These are phyloP conservation scores for Cantharellus cinnabarinus DNA, from an alignment of 768 basidiomycete species.

Conservation along the genomic window DNA sequence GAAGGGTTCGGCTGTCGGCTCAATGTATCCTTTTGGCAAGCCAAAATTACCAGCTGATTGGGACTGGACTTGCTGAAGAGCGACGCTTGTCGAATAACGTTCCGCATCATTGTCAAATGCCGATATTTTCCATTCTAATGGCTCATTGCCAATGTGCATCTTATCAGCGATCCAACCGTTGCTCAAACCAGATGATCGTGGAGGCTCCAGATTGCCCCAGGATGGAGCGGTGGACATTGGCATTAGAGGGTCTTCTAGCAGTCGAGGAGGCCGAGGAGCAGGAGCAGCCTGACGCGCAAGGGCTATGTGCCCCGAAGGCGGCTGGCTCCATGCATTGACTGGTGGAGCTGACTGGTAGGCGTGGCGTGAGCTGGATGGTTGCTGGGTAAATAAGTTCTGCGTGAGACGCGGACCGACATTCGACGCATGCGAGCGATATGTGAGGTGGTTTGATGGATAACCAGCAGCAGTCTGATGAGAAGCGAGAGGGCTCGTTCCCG, in stretches of 20 bases:
- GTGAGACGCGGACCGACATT: not conserved
- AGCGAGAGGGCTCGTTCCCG: not conserved
- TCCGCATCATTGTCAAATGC: not conserved
- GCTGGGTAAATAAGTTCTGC: no score
- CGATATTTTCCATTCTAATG: not conserved
- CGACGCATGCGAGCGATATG: not conserved
- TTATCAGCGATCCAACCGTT: not conserved
- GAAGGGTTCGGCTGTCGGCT: conserved; percentile 3
- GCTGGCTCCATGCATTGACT: no score
- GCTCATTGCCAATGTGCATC: not conserved
- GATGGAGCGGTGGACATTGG: no score
- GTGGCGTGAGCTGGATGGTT: no score
- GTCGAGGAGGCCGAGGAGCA: no score
- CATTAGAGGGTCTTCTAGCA: no score
- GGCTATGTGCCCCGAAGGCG: no score
- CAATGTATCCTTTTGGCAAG: not conserved
- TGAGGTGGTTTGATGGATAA: not conserved
- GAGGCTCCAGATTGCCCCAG: not conserved
- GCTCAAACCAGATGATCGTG: not conserved
- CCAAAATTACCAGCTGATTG: not conserved
- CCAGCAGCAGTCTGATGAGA: not conserved
- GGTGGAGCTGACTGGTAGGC: no score
- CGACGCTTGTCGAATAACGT: not conserved
- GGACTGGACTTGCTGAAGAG: not conserved
- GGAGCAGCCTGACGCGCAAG: no score